Percentiles rank a stretch among this genome's conserved stretches.
Evolutionary conservation across 768 basidiomycete genomes (phyloP).

Genomic region (Termitomyces sp.): DNA sequence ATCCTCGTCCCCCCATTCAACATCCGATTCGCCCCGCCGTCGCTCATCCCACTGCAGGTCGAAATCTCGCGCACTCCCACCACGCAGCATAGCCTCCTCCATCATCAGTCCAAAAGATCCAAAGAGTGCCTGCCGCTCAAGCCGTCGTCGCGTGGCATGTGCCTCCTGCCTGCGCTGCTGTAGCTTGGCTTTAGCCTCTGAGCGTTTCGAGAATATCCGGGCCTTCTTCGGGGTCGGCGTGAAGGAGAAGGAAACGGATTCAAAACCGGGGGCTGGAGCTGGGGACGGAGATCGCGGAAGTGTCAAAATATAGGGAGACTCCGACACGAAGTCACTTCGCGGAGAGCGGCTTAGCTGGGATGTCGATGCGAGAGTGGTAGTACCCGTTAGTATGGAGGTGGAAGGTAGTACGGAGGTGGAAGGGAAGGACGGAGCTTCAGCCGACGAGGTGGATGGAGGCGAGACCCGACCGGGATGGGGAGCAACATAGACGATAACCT

Average conservation of each 20-base stretch:
- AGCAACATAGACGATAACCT: slow-evolving; percentile 75
- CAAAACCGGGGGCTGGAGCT: slow-evolving; percentile 21
- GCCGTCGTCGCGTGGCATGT: slow-evolving; percentile 23
- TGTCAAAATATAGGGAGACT: neutral
- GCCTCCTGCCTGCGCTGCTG: slow-evolving; percentile 24
- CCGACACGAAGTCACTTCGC: neutral
- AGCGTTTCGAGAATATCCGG: slow-evolving; percentile 27
- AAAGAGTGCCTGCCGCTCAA: slow-evolving; percentile 34
- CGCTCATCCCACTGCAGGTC: slow-evolving; percentile 44
- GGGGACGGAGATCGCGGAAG: neutral
- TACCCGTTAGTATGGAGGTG: slow-evolving; percentile 27
- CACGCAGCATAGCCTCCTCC: slow-evolving; percentile 50
- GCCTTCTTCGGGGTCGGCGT: slow-evolving; percentile 27
- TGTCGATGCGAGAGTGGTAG: slow-evolving; percentile 12
- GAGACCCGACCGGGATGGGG: slow-evolving; percentile 56
- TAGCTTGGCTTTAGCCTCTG: slow-evolving; percentile 22
- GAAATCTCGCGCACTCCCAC: slow-evolving; percentile 30
- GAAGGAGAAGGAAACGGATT: slow-evolving; percentile 36
- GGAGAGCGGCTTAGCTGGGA: neutral
- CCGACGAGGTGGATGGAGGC: slow-evolving; percentile 6
- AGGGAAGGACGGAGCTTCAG: slow-evolving; percentile 12
- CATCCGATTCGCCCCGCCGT: slow-evolving; percentile 35
- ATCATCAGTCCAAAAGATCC: slow-evolving; percentile 53
- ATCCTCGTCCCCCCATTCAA: slow-evolving; percentile 65
- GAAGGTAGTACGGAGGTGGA: slow-evolving; percentile 20